Evolutionary conservation across 192 early-diverging fungal species (phyloP), one percentile per base, ranked within the genome.

Genomic region (Mortierella alpina): DNA sequence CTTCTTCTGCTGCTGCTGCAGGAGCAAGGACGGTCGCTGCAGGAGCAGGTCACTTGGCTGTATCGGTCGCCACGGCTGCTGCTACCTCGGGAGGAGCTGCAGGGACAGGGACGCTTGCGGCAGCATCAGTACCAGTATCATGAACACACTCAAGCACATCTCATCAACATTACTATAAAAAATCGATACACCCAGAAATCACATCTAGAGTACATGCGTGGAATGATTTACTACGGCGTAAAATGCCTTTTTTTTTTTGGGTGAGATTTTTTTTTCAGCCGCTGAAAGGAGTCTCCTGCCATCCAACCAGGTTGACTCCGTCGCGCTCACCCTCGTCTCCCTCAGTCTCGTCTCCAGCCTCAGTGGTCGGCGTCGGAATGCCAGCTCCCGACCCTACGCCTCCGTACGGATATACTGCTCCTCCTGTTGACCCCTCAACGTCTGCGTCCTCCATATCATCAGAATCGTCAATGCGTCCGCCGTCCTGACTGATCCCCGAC

Each of bases 381-480:
- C 61, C 68, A 47, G 75, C 67, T 61, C 64, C 64, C 57, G 10
- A 50, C 5, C 55, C 66, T 12, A 10, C 48, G 4, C 39, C 39
- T 6, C 13, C 56, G 10, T 66, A 42, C 17, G 39, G 18, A 17
- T 48, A 53, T 10, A n/a, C 55, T 60, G 49, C 9, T 4, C 40
- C 41, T 31, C 31, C 31, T 31, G 31, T 31, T 31, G 31, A 13
- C 1, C 13, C 31, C 1, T 22, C 58, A 0, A 4, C 58, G 55
- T 6, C 55, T 45, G 46, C 23, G 2, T 52, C 62, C 11, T 61
- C 59, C 18, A 40, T 42, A 17, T 53, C 66, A 47, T 74, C 72
- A 1, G 31, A 7, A 17, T 67, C 64, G 45, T 79, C 75, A 31
- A 79, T 79, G 52, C 75, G 23, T 8, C 75, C 75, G 4, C 64